Evolutionary conservation across 176 grass and related monocot genomes (phyloP), one percentile per base, ranked within the genome.

Genomic region (Saccharum officinarum): DNA sequence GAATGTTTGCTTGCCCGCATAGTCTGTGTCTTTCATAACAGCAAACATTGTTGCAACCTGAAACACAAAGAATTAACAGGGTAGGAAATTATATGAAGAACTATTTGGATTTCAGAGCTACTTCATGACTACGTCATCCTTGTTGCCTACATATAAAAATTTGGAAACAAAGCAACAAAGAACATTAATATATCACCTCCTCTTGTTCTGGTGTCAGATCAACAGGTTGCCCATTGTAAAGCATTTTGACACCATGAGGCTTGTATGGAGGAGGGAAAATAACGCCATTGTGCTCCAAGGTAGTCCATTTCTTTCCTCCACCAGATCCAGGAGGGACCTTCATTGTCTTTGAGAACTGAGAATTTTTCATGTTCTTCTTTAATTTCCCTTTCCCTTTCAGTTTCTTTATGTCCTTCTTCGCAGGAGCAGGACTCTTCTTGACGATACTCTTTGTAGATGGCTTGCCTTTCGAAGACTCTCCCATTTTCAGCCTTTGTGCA

Each of bases 31-130:
- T 83, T 92, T 96, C 97, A 99, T 99, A 65, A 99, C 94, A 78
- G 97, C 94, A 92, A 99, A 99, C 97, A 99, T 99, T 39, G 97
- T 99, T 60, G 97, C 97, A 89, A 99, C 94, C 97, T 98, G 71
- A 59, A 61, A 75, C 41, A 22, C 37, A 88, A 6, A 85, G 17
- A 44, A 83, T 80, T 41, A 63, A 70, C 31, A 74, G 36, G 75
- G 42, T 69, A 78, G 44, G 20, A 55, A 79, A 61, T 44, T 40
- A 23, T n/a, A 80, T 4, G 20, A 72, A 41, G 22, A 14, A 10
- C 22, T 45, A 79, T 75, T 75, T 84, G 12, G 37, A 78, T 86
- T 77, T 54, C 44, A 3, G 18, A 71, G 31, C 20, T 46, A 34
- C 13, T 20, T 49, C 13, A 69, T 39, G 55, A 82, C 40, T 71